A percentile compares a stretch with the other conserved stretches of the same genome.
Evolutionary conservation across 1,284 basidiomycete genomes (phyloP).

Genomic region (Microbotryum intermedium): DNA sequence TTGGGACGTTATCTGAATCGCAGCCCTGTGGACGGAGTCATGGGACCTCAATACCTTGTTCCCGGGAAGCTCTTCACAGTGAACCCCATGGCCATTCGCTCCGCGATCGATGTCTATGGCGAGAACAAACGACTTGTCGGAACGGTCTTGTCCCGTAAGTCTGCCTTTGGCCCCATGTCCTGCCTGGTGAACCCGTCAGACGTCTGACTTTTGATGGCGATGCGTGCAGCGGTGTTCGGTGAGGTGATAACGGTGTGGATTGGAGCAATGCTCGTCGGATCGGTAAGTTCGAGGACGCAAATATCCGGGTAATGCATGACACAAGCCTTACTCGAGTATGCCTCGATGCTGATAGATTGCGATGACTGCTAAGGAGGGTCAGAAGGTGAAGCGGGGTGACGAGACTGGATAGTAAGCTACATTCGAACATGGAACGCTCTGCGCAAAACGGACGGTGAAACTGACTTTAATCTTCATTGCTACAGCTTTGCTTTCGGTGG

Average conservation of each 20-base stretch:
- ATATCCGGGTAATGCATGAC: too few species aligned
- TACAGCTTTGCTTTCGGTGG: conserved; percentile 74
- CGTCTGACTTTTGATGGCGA: neutral
- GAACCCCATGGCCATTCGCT: conserved; percentile 40
- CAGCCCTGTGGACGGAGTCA: conserved; percentile 34
- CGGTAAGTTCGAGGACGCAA: conserved; percentile 5
- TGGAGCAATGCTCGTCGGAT: conserved; percentile 39
- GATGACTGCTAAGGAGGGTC: conserved; percentile 74
- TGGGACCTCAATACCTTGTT: conserved; percentile 72
- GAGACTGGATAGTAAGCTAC: conserved; percentile 55
- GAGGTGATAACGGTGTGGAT: conserved; percentile 66
- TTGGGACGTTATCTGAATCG: neutral
- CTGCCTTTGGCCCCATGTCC: too few species aligned
- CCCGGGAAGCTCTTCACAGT: conserved; percentile 87
- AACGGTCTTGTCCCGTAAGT: conserved; percentile 48
- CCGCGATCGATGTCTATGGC: conserved; percentile 75
- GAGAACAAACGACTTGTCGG: conserved; percentile 87
- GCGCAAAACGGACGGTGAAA: too few species aligned
- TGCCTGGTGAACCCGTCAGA: too few species aligned
- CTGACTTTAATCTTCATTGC: too few species aligned
- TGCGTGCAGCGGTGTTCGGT: conserved; percentile 57
- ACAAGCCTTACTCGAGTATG: conserved; percentile 74
- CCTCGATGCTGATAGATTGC: too few species aligned
- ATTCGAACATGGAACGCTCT: neutral
- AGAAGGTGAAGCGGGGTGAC: conserved; percentile 67